Base-by-base conservation (phyloP, 768 basidiomycete genomes). In the Tephrocybe sp. region DNA sequence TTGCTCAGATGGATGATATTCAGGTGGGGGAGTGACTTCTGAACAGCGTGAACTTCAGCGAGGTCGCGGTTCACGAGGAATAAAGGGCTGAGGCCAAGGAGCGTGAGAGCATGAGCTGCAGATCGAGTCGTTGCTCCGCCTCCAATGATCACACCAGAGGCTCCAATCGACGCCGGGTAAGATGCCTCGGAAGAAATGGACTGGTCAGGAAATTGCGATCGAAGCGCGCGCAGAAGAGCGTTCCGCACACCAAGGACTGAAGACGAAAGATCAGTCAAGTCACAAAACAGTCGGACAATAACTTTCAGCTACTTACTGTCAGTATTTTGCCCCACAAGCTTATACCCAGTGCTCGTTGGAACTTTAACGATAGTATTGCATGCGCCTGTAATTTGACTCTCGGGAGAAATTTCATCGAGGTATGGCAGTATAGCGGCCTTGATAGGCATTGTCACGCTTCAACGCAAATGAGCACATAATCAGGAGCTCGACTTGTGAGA, bases 41-140 rank as follows among this genome's bases (percentile, higher is more conserved):
- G 61, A 15, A 70, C 67, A 1, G 52, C 60, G 9, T 54, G 43
- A 18, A 71, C 61, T 53, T 71, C 69, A 4, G 58, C 57, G 5
- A 45, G 52, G 45, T 68, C 69, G 16, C 70, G 63, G 47, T 69
- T 65, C 40, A 62, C 53, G 45, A 64, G 55, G 46, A 63, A 68
- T 16, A 58, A 61, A 70, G 83, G 79, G 77, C 33, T 76, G 76
- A 75, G 83, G 75, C 47, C 87, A 77, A 68, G 82, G 68, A 52
- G 69, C 63, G 16, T 66, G 63, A 57, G 69, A 67, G 60, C 78
- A 67, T 70, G 61, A 11, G 63, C 64, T 1, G 69, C 67, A 13
- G 68, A 68, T 24, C 69, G 66, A 13, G 68, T 69, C 21, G 69
- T 71, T 6, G 68, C 69, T 16, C 70, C 70, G 25, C 70, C 70